Evolutionary conservation across 1,284 basidiomycete species (phyloP).

Genomic region (Boletus holoroseus): DNA sequence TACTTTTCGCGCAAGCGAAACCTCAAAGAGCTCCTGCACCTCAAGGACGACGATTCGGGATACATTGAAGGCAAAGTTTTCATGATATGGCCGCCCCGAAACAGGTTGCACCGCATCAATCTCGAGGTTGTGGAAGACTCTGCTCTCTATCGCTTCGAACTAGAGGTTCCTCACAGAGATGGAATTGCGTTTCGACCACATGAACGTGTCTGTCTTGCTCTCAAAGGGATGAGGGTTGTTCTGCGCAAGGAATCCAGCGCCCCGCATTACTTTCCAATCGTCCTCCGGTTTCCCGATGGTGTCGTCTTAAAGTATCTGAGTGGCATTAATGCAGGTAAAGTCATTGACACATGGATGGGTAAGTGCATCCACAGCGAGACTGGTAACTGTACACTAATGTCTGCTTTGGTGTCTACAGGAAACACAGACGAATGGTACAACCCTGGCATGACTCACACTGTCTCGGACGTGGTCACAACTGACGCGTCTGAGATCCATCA

Average conservation of each 20-base stretch:
- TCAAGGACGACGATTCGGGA: slow-evolving; percentile 25
- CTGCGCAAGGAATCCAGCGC: slow-evolving; percentile 26
- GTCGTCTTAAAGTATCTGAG: slow-evolving; percentile 36
- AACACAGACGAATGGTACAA: slow-evolving; percentile 30
- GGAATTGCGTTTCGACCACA: slow-evolving; percentile 34
- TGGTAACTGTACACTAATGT: neutral
- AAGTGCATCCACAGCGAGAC: slow-evolving; percentile 13
- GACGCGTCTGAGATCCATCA: slow-evolving; percentile 5
- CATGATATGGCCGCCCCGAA: slow-evolving; percentile 40
- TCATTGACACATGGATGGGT: slow-evolving; percentile 42
- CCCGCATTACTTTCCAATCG: slow-evolving; percentile 34
- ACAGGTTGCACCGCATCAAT: slow-evolving; percentile 24
- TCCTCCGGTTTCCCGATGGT: slow-evolving; percentile 37
- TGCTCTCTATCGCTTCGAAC: slow-evolving; percentile 34
- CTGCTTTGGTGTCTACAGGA: slow-evolving; percentile 6
- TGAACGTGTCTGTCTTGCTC: slow-evolving; percentile 39
- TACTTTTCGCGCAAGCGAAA: slow-evolving; percentile 25
- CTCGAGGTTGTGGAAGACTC: slow-evolving; percentile 25
- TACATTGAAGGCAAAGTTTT: slow-evolving; percentile 39
- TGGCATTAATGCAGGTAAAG: slow-evolving; percentile 23
- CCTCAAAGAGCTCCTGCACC: slow-evolving; percentile 22
- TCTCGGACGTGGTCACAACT: slow-evolving; percentile 12
- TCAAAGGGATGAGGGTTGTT: slow-evolving; percentile 38
- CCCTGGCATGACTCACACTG: slow-evolving; percentile 12
- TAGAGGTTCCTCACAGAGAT: slow-evolving; percentile 33